phyloP scores from a whole-genome alignment of 1,284 basidiomycete species.

The Apiotrichum montevideense region DNA sequence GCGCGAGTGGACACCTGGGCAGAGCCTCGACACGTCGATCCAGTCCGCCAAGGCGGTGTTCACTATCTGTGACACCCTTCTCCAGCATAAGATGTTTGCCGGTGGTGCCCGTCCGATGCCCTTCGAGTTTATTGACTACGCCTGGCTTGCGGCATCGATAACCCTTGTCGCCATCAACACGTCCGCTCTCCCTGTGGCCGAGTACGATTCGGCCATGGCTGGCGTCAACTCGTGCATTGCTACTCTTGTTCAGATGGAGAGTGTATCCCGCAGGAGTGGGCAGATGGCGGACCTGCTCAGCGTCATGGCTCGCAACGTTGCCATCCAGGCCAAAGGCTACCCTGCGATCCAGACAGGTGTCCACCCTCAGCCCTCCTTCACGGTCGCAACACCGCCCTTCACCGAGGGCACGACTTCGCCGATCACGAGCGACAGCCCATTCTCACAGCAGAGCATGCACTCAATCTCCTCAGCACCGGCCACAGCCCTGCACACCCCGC shows the following conservation, averaged over 20 bases:
- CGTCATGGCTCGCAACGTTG: conserved; percentile 1
- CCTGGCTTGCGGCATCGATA: background rate
- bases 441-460: background rate
- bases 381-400: background rate
- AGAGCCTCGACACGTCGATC: conserved; percentile 52
- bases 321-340: background rate
- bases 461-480: background rate
- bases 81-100: conserved; percentile 10
- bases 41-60: background rate
- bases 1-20: background rate
- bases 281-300: conserved; percentile 1
- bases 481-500: background rate
- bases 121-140: conserved; percentile 5
- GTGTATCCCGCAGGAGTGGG: background rate
- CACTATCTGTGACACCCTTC: conserved; percentile 16
- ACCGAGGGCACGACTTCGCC: background rate
- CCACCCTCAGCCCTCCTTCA: background rate
- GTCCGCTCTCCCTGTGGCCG: conserved; percentile 33
- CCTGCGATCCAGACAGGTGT: background rate
- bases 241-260: conserved; percentile 54
- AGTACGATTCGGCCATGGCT: conserved; percentile 53
- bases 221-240: conserved; percentile 66
- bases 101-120: background rate
- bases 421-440: background rate
- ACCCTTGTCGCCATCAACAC: background rate